Base-by-base conservation (phyloP, 257 asterid genomes). In the Solanum sejunctum region DNA sequence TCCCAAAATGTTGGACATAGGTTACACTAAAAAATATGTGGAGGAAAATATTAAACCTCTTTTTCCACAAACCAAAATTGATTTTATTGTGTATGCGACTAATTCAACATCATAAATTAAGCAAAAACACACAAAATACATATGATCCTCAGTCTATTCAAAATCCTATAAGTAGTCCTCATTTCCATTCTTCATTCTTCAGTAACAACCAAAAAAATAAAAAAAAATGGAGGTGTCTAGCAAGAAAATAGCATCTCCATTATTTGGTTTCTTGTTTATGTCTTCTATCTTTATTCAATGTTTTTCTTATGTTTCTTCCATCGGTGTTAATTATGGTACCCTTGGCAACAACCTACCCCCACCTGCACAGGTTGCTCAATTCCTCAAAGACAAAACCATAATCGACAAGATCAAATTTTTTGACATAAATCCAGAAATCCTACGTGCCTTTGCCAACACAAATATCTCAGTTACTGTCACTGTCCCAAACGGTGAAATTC, bases 301-400 rank as follows among this genome's bases (percentile, higher is more conserved):
- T 28, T n/a, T 79, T 89, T 6, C 90, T 82, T 49, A 87, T 84
- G 96, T 85, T 7, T 54, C 32, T 10, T 92, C 92, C 39, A 92
- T 96, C 73, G 99, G 99, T 26, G 98, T 96, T 4, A 95, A 96
- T 94, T 95, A 95, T 85, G 98, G 99, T 36, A 95, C 98, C 69
- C 86, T 93, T 47, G 98, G 94, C 9, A 91, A 96, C 95, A 92
- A 96, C 91, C 92, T 96, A 75, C 99, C 98, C 0, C 95, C 98
- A 1, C 98, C 99, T 0, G 45, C 93, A 0, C 90, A 92, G 47
- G 99, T 96, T 0, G 98, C 97, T 0, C 90, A 89, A 63, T 96
- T 96, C 87, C 91, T 96, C 61, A 93, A 92, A 15, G 91, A 93
- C 0, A 88, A 86, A 21, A 96, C 98, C 20, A 84, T 86, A 80